Percentiles rank a stretch among this genome's conserved stretches.
These are phyloP conservation scores for Cladosporium oxysporum DNA, from an alignment of 2,329 filamentous ascomycete genomes.

Conservation along the genomic window DNA sequence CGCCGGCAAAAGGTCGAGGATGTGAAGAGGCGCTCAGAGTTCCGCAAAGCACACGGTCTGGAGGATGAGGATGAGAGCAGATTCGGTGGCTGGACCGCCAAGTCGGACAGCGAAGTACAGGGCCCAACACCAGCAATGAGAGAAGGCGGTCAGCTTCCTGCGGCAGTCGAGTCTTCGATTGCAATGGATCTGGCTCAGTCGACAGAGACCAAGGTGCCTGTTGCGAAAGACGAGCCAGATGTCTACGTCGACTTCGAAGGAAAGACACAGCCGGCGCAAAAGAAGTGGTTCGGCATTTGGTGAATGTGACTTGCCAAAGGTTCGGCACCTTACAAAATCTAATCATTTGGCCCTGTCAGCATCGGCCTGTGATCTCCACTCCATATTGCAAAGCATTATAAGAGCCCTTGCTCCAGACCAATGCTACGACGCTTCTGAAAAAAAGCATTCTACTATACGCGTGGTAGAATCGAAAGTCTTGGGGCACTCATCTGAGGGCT, in stretches of 20 bases:
- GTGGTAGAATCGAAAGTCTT: neutral
- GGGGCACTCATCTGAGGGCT: neutral
- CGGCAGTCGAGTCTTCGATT: slow-evolving; percentile 24
- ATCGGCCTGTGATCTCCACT: neutral
- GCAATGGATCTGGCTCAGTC: slow-evolving; percentile 37
- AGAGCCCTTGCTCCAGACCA: neutral
- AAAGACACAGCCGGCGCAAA: slow-evolving; percentile 56
- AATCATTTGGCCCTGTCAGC: neutral
- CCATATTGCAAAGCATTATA: neutral
- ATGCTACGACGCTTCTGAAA: neutral
- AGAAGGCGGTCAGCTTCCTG: slow-evolving; percentile 40
- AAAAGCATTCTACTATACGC: neutral
- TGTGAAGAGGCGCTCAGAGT: slow-evolving; percentile 81
- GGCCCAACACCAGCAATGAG: slow-evolving; percentile 35
- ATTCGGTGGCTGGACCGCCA: slow-evolving; percentile 53
- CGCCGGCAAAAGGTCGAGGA: slow-evolving; percentile 77
- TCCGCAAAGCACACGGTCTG: slow-evolving; percentile 81
- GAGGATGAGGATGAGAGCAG: slow-evolving; percentile 56
- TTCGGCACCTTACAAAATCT: neutral
- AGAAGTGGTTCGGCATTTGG: slow-evolving; percentile 87
- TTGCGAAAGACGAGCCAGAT: slow-evolving; percentile 26
- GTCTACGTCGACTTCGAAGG: slow-evolving; percentile 44
- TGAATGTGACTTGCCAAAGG: slow-evolving; percentile 36
- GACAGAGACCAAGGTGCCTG: slow-evolving; percentile 34
- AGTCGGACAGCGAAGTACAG: slow-evolving; percentile 36